phyloP scores from a whole-genome alignment of 352 stramenopile species.

The Phytopythium cucurbitacearum region DNA sequence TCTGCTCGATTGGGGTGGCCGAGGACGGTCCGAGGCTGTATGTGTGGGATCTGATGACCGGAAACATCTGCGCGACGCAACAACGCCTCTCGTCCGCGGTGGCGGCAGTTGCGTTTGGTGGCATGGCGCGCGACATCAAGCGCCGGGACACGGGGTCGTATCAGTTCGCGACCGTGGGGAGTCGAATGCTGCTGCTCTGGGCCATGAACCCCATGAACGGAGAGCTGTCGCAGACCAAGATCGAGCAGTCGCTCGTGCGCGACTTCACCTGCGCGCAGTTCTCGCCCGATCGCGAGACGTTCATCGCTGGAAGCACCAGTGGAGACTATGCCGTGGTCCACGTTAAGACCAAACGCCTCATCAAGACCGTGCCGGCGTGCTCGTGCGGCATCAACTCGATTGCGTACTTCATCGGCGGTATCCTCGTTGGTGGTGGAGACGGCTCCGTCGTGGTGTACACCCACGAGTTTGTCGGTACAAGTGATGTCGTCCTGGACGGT shows the following conservation, averaged over 20 bases:
- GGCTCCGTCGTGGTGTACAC: slow-evolving; percentile 83
- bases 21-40: slow-evolving; percentile 83
- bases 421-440: slow-evolving; percentile 84
- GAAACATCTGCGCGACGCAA: slow-evolving; percentile 84
- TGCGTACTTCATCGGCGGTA: slow-evolving; percentile 28
- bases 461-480: slow-evolving; percentile 64
- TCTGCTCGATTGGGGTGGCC: slow-evolving; percentile 71
- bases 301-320: slow-evolving; percentile 84
- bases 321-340: slow-evolving; percentile 84
- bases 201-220: slow-evolving; percentile 81
- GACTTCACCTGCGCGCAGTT: slow-evolving; percentile 87
- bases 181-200: slow-evolving; percentile 80
- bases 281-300: slow-evolving; percentile 67
- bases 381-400: slow-evolving; percentile 77
- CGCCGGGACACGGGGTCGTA: slow-evolving; percentile 83
- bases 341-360: slow-evolving; percentile 65
- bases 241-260: slow-evolving; percentile 66
- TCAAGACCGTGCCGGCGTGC: slow-evolving; percentile 74
- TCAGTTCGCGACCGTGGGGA: slow-evolving; percentile 81
- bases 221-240: slow-evolving; percentile 61
- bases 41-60: slow-evolving; percentile 88
- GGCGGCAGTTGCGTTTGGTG: slow-evolving; percentile 69
- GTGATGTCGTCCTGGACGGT: slow-evolving; percentile 64
- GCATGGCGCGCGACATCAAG: slow-evolving; percentile 89
- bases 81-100: slow-evolving; percentile 63